phyloP scores from a whole-genome alignment of 1,139 yeast genomes.

The Suzukiozyma palmioleophila region DNA sequence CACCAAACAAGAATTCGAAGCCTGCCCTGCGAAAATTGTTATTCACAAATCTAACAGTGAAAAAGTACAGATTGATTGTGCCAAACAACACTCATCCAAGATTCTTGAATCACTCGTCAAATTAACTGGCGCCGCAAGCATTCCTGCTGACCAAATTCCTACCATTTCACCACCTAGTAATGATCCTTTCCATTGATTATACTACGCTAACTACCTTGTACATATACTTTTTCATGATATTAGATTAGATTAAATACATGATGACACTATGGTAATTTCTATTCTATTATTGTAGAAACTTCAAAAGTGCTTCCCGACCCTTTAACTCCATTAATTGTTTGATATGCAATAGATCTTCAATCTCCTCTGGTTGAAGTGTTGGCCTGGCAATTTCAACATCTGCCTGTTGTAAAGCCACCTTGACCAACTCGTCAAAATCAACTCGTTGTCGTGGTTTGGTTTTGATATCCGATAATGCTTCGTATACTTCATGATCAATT shows the following conservation, averaged over 20 bases:
- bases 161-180: neutral
- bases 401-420: slow-evolving; percentile 17
- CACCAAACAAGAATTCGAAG: slow-evolving; percentile 33
- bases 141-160: slow-evolving; percentile 28
- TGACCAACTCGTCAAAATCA: slow-evolving; percentile 26
- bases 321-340: slow-evolving; percentile 60
- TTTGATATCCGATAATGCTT: slow-evolving; percentile 20
- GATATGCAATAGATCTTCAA: slow-evolving; percentile 51
- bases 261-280: neutral
- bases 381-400: neutral
- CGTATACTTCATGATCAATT: slow-evolving; percentile 21
- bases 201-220: slow-evolving; percentile 5
- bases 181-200: neutral
- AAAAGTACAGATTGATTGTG: slow-evolving; percentile 29
- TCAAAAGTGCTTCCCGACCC: slow-evolving; percentile 63
- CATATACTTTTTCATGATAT: slow-evolving; percentile 5
- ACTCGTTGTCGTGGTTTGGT: slow-evolving; percentile 13
- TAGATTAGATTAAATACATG: neutral
- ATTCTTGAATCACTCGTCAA: slow-evolving; percentile 31
- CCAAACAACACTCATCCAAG: slow-evolving; percentile 18
- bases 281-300: slow-evolving; percentile 41
- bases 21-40: slow-evolving; percentile 44
- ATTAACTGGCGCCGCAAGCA: slow-evolving; percentile 26
- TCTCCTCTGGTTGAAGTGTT: slow-evolving; percentile 24
- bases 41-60: slow-evolving; percentile 21